Conservation (phyloP, 495 filamentous ascomycete genomes). For the Aspergillus asperescens region DNA sequence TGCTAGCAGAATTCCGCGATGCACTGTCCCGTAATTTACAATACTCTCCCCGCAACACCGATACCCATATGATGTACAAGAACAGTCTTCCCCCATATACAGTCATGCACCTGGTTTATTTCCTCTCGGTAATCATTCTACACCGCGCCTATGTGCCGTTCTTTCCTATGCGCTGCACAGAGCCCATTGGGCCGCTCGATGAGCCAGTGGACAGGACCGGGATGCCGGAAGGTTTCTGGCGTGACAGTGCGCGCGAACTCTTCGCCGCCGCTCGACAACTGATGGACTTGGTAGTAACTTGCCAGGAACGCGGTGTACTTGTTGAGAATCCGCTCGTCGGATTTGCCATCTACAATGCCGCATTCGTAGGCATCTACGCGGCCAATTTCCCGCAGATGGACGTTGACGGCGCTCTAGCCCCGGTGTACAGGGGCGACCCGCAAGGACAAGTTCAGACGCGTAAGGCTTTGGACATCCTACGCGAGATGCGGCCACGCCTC, state of each 20-base stretch:
- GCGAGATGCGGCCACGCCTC: conserved; percentile 60
- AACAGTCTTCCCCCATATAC: conserved; percentile 66
- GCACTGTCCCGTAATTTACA: conserved; percentile 64
- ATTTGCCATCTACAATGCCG: conserved; percentile 78
- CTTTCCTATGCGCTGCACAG: conserved; percentile 63
- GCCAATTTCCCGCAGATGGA: conserved; percentile 78
- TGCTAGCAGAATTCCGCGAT: conserved; percentile 61
- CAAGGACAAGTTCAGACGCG: conserved; percentile 38
- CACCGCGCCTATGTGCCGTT: conserved; percentile 81
- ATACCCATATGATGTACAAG: conserved; percentile 71
- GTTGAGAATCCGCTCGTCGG: conserved; percentile 77
- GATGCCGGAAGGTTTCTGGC: conserved; percentile 61
- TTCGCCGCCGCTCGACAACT: conserved; percentile 70
- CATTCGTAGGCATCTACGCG: conserved; percentile 64
- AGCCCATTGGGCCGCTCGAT: conserved; percentile 68
- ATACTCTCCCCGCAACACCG: conserved; percentile 70
- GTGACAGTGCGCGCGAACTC: conserved; percentile 64
- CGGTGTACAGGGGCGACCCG: conserved; percentile 22
- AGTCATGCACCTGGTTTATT: conserved; percentile 71
- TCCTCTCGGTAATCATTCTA: conserved; percentile 70
- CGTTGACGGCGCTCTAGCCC: conserved; percentile 51
- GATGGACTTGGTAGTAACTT: conserved; percentile 69
- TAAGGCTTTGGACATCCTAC: conserved; percentile 49
- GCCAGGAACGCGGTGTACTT: conserved; percentile 62
- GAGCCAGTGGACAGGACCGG: conserved; percentile 53